phyloP scores from a whole-genome alignment of 1,284 basidiomycete genomes.

The Cryptococcus amylolentus region DNA sequence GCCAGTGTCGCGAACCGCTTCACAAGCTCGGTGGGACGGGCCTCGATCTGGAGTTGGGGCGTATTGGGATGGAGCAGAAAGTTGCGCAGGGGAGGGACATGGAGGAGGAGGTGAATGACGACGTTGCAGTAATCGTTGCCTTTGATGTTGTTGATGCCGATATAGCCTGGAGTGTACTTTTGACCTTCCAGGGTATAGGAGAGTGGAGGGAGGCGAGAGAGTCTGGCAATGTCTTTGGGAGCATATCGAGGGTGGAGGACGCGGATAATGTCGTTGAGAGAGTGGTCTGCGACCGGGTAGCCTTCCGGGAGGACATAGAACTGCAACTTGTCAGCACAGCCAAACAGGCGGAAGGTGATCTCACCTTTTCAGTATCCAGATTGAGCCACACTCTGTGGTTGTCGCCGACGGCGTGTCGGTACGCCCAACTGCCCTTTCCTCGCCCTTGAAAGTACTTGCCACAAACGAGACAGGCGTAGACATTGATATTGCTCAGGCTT shows the following conservation, averaged over 20 bases:
- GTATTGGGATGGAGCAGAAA: slow-evolving; percentile 73
- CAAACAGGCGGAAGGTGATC: slow-evolving; percentile 9
- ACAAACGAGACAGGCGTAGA: slow-evolving; percentile 95
- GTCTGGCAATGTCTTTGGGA: slow-evolving; percentile 52
- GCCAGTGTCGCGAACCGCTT: slow-evolving; percentile 79
- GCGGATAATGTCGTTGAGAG: slow-evolving; percentile 87
- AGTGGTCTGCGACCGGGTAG: slow-evolving; percentile 91
- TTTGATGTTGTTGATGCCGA: slow-evolving; percentile 97
- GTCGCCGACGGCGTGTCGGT: slow-evolving; percentile 94
- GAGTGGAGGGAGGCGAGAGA: slow-evolving; percentile 56
- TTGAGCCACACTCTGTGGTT: slow-evolving; percentile 99
- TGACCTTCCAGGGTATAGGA: slow-evolving; percentile 79
- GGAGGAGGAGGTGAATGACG: slow-evolving; percentile 87
- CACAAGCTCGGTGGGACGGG: slow-evolving; percentile 65
- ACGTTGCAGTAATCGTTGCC: slow-evolving; percentile 97
- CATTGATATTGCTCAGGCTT: slow-evolving; percentile 92
- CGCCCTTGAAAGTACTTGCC: slow-evolving; percentile 99
- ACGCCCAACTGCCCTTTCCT: slow-evolving; percentile 88
- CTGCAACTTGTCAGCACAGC: slow-evolving; percentile 49
- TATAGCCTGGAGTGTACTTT: slow-evolving; percentile 86
- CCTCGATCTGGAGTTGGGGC: slow-evolving; percentile 38
- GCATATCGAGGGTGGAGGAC: slow-evolving; percentile 81
- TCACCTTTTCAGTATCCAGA: slow-evolving; percentile 82
- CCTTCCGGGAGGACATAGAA: slow-evolving; percentile 98
- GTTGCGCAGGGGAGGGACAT: slow-evolving; percentile 84